phyloP scores from a whole-genome alignment of 2,329 filamentous ascomycete species.

The Gyromitra esculenta region DNA sequence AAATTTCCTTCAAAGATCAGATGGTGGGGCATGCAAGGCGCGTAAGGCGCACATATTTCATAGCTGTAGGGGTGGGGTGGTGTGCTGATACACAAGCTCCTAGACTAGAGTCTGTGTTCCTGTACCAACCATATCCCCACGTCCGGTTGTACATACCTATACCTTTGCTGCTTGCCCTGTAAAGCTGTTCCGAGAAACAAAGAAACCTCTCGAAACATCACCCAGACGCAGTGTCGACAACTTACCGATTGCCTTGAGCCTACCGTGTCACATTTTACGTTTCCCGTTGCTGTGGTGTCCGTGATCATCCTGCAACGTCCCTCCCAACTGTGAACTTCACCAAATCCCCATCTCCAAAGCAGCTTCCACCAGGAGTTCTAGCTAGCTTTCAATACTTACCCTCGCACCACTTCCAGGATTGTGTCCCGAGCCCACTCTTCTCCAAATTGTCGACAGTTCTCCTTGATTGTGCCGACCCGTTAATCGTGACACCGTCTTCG shows the following conservation, averaged over 20 bases:
- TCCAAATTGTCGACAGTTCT: conserved; percentile 18
- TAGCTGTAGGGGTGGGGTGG: conserved; percentile 9
- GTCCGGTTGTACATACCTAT: conserved; percentile 42
- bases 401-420: conserved; percentile 9
- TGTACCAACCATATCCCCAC: conserved; percentile 10
- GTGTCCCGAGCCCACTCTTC: neutral
- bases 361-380: conserved; percentile 20
- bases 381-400: conserved; percentile 10
- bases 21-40: conserved; percentile 36
- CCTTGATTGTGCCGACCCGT: conserved; percentile 17
- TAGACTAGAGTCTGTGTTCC: neutral
- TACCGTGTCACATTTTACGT: conserved; percentile 24
- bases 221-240: conserved; percentile 7
- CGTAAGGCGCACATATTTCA: conserved; percentile 32
- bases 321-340: conserved; percentile 36
- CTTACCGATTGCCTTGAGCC: conserved; percentile 9
- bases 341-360: conserved; percentile 31
- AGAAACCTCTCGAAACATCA: conserved; percentile 29
- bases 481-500: conserved; percentile 10
- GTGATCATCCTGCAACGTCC: conserved; percentile 28
- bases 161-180: conserved; percentile 39
- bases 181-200: conserved; percentile 36
- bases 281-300: conserved; percentile 34
- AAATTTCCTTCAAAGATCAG: conserved; percentile 22
- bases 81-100: conserved; percentile 17